These are phyloP conservation scores for Lepidium didymum DNA, from an alignment of 345 rosid species.

Conservation along the genomic window DNA sequence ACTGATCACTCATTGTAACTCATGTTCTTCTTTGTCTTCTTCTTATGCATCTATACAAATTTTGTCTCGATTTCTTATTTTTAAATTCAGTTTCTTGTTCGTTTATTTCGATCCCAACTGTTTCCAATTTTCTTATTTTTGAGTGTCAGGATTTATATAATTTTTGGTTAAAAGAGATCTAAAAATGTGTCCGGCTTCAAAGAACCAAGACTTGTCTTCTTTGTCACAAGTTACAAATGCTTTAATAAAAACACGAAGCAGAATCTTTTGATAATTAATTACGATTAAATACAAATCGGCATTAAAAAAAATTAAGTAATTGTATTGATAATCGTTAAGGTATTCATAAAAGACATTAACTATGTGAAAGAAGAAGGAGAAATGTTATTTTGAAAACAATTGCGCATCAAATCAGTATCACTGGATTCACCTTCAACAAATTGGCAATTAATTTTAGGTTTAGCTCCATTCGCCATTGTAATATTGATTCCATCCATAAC, in stretches of 20 bases:
- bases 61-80: not conserved
- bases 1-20: conserved; percentile 12
- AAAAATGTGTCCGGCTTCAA: conserved; percentile 12
- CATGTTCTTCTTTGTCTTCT: conserved; percentile 22
- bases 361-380: no score
- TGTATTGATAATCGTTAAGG: no score
- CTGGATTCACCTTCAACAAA: conserved; percentile 13
- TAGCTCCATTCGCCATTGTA: not conserved
- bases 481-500: conserved; percentile 14
- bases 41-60: not conserved
- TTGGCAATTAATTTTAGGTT: not conserved
- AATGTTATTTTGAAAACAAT: not conserved
- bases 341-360: not conserved
- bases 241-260: not conserved
- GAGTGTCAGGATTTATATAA: not conserved
- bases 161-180: not conserved
- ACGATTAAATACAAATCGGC: not conserved
- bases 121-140: not conserved
- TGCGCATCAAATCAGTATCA: not conserved
- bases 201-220: conserved; percentile 11
- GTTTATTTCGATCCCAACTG: not conserved
- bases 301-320: no score
- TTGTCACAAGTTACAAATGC: conserved; percentile 1
- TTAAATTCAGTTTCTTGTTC: not conserved
- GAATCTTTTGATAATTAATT: not conserved